Evolutionary conservation across 108 stramenopile species (phyloP).

Genomic region (Bacterosira constricta): DNA sequence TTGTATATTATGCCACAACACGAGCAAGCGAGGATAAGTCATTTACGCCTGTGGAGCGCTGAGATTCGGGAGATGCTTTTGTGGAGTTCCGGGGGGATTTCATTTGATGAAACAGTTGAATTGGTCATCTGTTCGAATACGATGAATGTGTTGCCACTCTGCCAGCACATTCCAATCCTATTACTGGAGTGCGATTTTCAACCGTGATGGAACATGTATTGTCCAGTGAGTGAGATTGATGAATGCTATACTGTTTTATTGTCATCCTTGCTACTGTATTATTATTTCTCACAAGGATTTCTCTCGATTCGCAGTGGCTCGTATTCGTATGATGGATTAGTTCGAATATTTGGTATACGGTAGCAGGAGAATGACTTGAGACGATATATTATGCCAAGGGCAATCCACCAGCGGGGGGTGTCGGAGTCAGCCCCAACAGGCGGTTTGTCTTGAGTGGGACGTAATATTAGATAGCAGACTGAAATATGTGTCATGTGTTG

Average conservation of each 20-base stretch:
- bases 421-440: constrained; percentile 89
- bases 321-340: constrained; percentile 92
- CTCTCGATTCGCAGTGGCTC: too few species aligned
- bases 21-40: constrained; percentile 91
- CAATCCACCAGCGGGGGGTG: constrained; percentile 83
- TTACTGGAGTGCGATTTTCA: constrained; percentile 89
- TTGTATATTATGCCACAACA: constrained; percentile 85
- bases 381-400: constrained; percentile 92
- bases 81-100: constrained; percentile 89
- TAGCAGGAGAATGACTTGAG: constrained; percentile 91
- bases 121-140: constrained; percentile 91
- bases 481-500: constrained; percentile 76
- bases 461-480: constrained; percentile 74
- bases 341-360: constrained; percentile 93
- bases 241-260: too few species aligned
- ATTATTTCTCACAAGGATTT: too few species aligned
- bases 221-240: too few species aligned
- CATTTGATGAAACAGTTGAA: constrained; percentile 93
- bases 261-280: too few species aligned
- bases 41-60: constrained; percentile 85
- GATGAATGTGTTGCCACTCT: constrained; percentile 89
- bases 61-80: constrained; percentile 66
- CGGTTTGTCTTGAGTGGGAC: constrained; percentile 83
- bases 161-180: constrained; percentile 94
- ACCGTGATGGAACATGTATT: constrained; percentile 84